Conservation (phyloP, 495 filamentous ascomycete genomes). For the Podospora bellae-mahoneyi region DNA sequence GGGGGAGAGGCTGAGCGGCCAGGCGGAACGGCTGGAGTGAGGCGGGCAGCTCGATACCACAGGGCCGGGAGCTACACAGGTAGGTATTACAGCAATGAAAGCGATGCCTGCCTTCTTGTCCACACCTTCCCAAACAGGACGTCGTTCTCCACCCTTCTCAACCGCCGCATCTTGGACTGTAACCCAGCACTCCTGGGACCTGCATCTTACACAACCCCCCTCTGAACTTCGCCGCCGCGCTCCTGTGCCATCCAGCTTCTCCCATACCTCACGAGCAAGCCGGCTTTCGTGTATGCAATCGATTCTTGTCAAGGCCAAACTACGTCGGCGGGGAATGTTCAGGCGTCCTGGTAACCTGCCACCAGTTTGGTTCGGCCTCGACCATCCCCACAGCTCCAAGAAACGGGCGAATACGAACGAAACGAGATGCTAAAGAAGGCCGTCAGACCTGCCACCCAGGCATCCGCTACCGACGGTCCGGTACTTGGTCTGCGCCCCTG, state of each 20-base stretch:
- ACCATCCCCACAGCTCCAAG: neutral
- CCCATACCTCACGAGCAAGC: neutral
- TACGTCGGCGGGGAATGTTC: neutral
- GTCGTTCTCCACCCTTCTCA: slow-evolving; percentile 17
- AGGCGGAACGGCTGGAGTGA: slow-evolving; percentile 6
- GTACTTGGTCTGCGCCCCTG: neutral
- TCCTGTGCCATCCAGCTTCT: neutral
- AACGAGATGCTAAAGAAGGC: neutral
- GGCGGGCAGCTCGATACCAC: slow-evolving; percentile 1
- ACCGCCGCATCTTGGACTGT: neutral
- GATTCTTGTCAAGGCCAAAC: neutral
- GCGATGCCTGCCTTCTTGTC: slow-evolving; percentile 14
- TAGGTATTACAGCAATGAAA: slow-evolving; percentile 8
- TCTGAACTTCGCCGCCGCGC: neutral
- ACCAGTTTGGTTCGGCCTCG: neutral
- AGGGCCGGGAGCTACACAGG: neutral
- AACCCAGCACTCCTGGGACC: neutral
- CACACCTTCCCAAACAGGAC: slow-evolving; percentile 24
- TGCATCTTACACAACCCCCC: neutral
- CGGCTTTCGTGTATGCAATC: neutral
- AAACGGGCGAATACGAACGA: neutral
- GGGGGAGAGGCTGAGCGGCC: neutral
- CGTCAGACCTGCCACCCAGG: neutral
- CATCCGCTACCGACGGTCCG: neutral
- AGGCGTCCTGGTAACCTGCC: neutral